Conservation (phyloP, 1,139 yeast species). For the Arxiozyma telluris region DNA sequence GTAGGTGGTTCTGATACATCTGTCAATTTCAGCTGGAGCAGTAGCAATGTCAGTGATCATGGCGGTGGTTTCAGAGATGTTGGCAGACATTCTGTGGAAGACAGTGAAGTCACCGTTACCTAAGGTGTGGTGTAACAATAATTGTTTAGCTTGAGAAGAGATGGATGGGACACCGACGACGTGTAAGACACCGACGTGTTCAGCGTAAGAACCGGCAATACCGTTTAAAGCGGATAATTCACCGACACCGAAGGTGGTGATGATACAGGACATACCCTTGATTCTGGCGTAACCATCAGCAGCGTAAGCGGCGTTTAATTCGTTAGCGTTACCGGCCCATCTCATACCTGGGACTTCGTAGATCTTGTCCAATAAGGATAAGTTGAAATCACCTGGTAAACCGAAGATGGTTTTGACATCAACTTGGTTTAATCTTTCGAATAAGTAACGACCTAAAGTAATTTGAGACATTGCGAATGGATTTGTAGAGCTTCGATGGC, state of each 20-base stretch:
- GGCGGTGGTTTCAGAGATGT: conserved; percentile 58
- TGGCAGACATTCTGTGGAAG: conserved; percentile 64
- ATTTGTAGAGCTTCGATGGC: background rate
- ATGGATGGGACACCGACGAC: conserved; percentile 70
- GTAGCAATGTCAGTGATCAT: conserved; percentile 51
- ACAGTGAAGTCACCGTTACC: conserved; percentile 83
- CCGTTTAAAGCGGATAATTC: conserved; percentile 82
- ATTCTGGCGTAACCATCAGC: conserved; percentile 66
- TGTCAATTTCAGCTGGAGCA: conserved; percentile 65
- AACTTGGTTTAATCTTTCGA: conserved; percentile 47
- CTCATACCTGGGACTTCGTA: conserved; percentile 49
- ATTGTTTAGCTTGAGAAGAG: conserved; percentile 56
- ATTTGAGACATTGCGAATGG: conserved; percentile 30
- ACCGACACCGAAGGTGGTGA: conserved; percentile 79
- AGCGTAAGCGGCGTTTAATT: conserved; percentile 62
- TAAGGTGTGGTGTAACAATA: conserved; percentile 55
- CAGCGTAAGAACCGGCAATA: conserved; percentile 73
- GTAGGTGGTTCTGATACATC: conserved; percentile 65
- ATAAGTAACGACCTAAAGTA: conserved; percentile 53
- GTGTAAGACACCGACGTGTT: conserved; percentile 68
- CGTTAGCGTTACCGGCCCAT: conserved; percentile 70
- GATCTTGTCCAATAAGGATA: conserved; percentile 53
- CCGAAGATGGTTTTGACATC: conserved; percentile 54
- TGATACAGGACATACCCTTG: conserved; percentile 50
- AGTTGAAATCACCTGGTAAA: conserved; percentile 64